phyloP scores from a whole-genome alignment of 257 asterid genomes.

The Petrea volubilis region DNA sequence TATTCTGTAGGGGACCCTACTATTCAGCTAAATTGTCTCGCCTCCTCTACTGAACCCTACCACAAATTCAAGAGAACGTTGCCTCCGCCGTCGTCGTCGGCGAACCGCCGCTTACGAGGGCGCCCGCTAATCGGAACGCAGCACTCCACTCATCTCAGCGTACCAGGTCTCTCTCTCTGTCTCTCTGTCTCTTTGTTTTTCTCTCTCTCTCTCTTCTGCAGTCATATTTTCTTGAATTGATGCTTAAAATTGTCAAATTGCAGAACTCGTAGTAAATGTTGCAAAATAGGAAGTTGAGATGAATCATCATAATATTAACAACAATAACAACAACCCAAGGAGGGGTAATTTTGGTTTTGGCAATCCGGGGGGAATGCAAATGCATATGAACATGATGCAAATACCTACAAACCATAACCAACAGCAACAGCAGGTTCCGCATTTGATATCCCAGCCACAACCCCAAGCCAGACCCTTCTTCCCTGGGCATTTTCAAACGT shows the following conservation, averaged over 20 bases:
- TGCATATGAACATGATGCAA: slow-evolving; percentile 14
- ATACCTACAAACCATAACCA: slow-evolving; percentile 40
- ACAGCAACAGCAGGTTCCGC: slow-evolving; percentile 39
- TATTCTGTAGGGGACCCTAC: too few relatives aligned
- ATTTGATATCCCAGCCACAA: slow-evolving; percentile 40
- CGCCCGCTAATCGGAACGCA: too few relatives aligned
- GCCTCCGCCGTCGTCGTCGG: too few relatives aligned
- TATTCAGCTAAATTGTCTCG: too few relatives aligned
- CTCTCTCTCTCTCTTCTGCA: too few relatives aligned
- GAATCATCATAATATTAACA: slow-evolving; percentile 27
- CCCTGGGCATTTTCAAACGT: slow-evolving; percentile 1
- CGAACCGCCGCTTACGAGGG: too few relatives aligned
- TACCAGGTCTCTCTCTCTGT: too few relatives aligned
- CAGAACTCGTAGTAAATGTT: background rate
- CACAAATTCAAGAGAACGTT: too few relatives aligned
- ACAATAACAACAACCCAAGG: slow-evolving; percentile 23
- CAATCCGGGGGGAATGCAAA: slow-evolving; percentile 26
- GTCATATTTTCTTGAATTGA: background rate
- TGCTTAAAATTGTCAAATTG: background rate
- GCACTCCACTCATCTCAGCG: too few relatives aligned
- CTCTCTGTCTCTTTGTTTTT: too few relatives aligned
- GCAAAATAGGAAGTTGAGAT: slow-evolving; percentile 15
- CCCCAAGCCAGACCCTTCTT: slow-evolving; percentile 27
- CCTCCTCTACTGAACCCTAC: too few relatives aligned
- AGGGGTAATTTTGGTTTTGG: slow-evolving; percentile 32